Evolutionary conservation across 2,329 filamentous ascomycete genomes (phyloP).

Genomic region (Arthrobotrys musiformis): DNA sequence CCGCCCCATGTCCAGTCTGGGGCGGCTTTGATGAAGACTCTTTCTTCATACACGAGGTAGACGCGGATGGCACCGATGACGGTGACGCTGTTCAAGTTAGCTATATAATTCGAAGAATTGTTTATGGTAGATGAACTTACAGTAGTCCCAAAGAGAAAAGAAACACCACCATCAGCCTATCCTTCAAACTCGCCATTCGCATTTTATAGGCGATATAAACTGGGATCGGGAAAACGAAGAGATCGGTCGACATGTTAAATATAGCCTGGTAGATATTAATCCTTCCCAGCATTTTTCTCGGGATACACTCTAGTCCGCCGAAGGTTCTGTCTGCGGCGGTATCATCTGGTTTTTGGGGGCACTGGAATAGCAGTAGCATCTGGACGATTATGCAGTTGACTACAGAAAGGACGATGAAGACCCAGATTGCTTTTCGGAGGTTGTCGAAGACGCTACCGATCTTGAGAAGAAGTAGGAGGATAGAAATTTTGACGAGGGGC

Average conservation of each 20-base stretch:
- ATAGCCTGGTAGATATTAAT: conserved; percentile 54
- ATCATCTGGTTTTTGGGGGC: conserved; percentile 51
- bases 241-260: conserved; percentile 49
- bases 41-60: conserved; percentile 51
- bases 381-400: conserved; percentile 49
- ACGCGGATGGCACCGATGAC: conserved; percentile 50
- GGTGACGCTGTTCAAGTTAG: conserved; percentile 30
- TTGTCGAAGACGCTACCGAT: conserved; percentile 53
- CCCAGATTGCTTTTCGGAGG: conserved; percentile 52
- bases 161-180: conserved; percentile 53
- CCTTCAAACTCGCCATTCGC: conserved; percentile 54
- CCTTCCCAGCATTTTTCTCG: conserved; percentile 47
- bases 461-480: conserved; percentile 52
- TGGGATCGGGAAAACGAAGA: conserved; percentile 51
- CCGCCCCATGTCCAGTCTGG: conserved; percentile 53
- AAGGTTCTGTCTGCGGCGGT: conserved; percentile 44
- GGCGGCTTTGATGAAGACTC: conserved; percentile 48
- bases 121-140: conserved; percentile 15
- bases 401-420: conserved; percentile 44
- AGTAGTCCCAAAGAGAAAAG: conserved; percentile 49
- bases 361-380: conserved; percentile 50
- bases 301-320: conserved; percentile 37
- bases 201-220: conserved; percentile 54
- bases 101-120: background rate
- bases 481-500: conserved; percentile 53